Evolutionary conservation across 495 filamentous ascomycete species (phyloP), one percentile per base, ranked within the genome.

Genomic region (Letharia lupina): DNA sequence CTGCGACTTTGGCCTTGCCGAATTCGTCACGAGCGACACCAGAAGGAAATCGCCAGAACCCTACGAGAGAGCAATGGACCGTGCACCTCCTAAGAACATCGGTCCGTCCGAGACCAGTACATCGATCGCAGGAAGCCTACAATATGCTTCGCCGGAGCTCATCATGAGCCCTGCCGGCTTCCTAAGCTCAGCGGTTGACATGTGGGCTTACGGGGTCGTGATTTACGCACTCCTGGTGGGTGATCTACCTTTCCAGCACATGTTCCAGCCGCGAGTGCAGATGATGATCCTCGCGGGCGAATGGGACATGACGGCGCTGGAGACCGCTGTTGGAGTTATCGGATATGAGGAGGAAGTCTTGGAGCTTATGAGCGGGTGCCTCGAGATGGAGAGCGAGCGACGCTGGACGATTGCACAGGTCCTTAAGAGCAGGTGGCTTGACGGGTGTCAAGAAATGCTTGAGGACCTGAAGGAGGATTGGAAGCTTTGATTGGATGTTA

Each of bases 1-100:
- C 12, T 90, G 87, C 69, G 88, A 91, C 69, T 91, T 91, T 69
- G 88, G 88, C 47, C 86, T 91, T 79, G 86, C 88, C 1, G 87
- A 91, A 74, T 90, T 86, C 77, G 80, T 89, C 69, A 77, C 79
- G 18, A 81, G 77, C 41, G 84, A 88, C 69, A 77, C 77, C n/a
- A 76, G 77, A 44, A 66, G 70, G 39, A 69, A 67, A n/a, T 73
- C 70, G 7, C 77, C 80, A n/a, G 78, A 85, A 65, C 80, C 75
- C 13, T 83, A 76, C 66, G 78, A 80, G 47, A 74, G 79, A 57
- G 73, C 12, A 48, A 57, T n/a, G 4, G 77, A 80, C 65, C 77
- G 77, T 23, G 76, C 78, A 33, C 78, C 78, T 9, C 77, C 75
- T 4, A 76, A 78, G 65, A 80, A 75, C 60, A 83, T 85, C 47